Evolutionary conservation across 768 basidiomycete genomes (phyloP).

Genomic region (Coprinopsis strossmayeri): DNA sequence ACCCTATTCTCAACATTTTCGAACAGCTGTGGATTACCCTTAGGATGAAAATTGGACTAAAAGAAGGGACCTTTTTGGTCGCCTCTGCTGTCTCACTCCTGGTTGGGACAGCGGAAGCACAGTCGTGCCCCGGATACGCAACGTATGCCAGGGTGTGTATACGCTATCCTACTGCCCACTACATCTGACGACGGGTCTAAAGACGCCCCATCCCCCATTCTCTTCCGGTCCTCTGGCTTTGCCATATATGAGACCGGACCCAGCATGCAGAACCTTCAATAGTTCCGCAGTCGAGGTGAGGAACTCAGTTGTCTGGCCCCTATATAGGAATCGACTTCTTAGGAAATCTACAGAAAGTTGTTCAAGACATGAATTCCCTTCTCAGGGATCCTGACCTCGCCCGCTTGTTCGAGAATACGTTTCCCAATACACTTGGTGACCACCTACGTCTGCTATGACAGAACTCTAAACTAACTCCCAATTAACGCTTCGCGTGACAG

Average conservation of each 20-base stretch:
- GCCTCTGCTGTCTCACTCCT: slow-evolving; percentile 20
- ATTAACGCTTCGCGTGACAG: too few species aligned
- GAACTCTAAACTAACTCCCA: too few species aligned
- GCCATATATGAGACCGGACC: slow-evolving; percentile 68
- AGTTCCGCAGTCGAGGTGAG: slow-evolving; percentile 67
- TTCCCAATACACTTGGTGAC: slow-evolving; percentile 74
- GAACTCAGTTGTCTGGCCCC: too few species aligned
- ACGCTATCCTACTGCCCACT: background rate
- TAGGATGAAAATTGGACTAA: slow-evolving; percentile 10
- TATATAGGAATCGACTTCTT: too few species aligned
- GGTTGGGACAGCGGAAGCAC: slow-evolving; percentile 22
- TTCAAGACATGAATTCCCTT: slow-evolving; percentile 62
- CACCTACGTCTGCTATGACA: background rate
- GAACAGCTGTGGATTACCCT: background rate
- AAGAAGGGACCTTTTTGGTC: slow-evolving; percentile 11
- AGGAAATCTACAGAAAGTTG: slow-evolving; percentile 35
- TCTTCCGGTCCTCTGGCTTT: slow-evolving; percentile 56
- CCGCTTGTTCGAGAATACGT: slow-evolving; percentile 74
- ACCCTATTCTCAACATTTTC: background rate
- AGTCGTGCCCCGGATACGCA: slow-evolving; percentile 63
- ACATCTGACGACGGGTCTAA: slow-evolving; percentile 4
- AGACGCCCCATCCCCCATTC: slow-evolving; percentile 54
- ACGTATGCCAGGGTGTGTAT: slow-evolving; percentile 44
- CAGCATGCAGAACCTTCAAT: slow-evolving; percentile 69
- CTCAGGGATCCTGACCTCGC: slow-evolving; percentile 76